A percentile compares a stretch with the other conserved stretches of the same genome.
Evolutionary conservation across 2,329 filamentous ascomycete species (phyloP).

Genomic region (Penicillium sp.): DNA sequence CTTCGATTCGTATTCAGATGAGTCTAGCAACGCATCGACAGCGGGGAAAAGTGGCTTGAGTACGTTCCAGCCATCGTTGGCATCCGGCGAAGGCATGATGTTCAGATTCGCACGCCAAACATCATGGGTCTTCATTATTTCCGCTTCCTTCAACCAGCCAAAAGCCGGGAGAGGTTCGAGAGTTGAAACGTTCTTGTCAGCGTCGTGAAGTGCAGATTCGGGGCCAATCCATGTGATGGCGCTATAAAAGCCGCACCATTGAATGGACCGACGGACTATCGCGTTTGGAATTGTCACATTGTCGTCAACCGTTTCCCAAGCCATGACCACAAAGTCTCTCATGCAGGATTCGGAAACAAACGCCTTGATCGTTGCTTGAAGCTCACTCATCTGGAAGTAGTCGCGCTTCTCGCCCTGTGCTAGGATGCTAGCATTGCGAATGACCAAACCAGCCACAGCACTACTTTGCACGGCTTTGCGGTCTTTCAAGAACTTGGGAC

Average conservation of each 20-base stretch:
- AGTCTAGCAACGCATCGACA: constrained; percentile 28
- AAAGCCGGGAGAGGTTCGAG: constrained; percentile 48
- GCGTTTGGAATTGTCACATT: constrained; percentile 42
- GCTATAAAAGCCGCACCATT: constrained; percentile 53
- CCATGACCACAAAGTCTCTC: constrained; percentile 45
- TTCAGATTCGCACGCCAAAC: constrained; percentile 41
- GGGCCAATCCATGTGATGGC: constrained; percentile 48
- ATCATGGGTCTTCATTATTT: constrained; percentile 48
- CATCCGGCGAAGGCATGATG: constrained; percentile 20
- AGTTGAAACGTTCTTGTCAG: constrained; percentile 32
- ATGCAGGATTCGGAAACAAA: constrained; percentile 50
- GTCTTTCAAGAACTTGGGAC: constrained; percentile 44
- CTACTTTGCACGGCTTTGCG: constrained; percentile 36
- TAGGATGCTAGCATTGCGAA: constrained; percentile 46
- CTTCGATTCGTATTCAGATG: constrained; percentile 19
- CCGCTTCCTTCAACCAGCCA: constrained; percentile 49
- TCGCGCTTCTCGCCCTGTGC: constrained; percentile 45
- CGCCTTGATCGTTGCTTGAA: constrained; percentile 47
- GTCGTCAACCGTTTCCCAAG: constrained; percentile 51
- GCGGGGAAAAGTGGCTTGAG: constrained; percentile 31
- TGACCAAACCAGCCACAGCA: constrained; percentile 41
- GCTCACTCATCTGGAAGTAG: constrained; percentile 46
- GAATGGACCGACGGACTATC: constrained; percentile 45
- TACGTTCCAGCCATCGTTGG: constrained; percentile 27
- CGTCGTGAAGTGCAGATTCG: constrained; percentile 39